Conservation (phyloP, 768 basidiomycete genomes). For the Boletus eberwhitei region DNA sequence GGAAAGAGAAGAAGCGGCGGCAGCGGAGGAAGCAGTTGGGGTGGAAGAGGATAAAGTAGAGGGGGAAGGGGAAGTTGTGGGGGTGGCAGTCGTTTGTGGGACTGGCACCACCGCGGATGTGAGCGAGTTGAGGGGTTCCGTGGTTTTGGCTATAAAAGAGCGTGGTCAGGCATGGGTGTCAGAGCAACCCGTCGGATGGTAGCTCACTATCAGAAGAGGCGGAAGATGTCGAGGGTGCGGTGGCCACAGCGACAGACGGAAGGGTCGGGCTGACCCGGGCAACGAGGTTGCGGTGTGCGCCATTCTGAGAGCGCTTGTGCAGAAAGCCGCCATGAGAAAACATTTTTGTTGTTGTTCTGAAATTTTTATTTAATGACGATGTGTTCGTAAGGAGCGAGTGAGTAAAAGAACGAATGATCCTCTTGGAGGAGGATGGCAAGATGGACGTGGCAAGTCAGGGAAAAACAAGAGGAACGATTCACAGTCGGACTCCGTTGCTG, state of each 20-base stretch:
- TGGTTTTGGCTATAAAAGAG: conserved; percentile 1
- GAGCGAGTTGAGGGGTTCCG: background rate
- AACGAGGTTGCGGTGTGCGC: conserved; percentile 5
- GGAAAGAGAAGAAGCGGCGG: conserved; percentile 7
- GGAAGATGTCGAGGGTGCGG: background rate
- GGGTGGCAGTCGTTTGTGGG: conserved; percentile 13
- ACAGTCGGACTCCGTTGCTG: background rate
- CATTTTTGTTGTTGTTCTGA: conserved; percentile 8
- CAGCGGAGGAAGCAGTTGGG: conserved; percentile 3
- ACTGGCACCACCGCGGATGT: background rate
- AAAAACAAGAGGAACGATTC: background rate
- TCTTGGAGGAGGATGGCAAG: background rate
- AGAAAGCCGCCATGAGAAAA: conserved; percentile 9
- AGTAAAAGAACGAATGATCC: conserved; percentile 19
- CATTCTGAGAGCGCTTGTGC: conserved; percentile 15
- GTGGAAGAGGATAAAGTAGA: conserved; percentile 2
- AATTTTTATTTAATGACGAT: background rate
- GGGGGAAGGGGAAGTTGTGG: conserved; percentile 8
- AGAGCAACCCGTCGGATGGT: background rate
- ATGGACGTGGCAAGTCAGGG: background rate
- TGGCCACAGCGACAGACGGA: accelerated
- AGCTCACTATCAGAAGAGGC: background rate
- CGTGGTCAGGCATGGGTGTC: background rate
- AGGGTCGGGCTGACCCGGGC: background rate
- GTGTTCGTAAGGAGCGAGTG: conserved; percentile 24